Evolutionary conservation across 2,329 filamentous ascomycete genomes (phyloP), one percentile per base, ranked within the genome.

Genomic region (Ophiostoma montium): DNA sequence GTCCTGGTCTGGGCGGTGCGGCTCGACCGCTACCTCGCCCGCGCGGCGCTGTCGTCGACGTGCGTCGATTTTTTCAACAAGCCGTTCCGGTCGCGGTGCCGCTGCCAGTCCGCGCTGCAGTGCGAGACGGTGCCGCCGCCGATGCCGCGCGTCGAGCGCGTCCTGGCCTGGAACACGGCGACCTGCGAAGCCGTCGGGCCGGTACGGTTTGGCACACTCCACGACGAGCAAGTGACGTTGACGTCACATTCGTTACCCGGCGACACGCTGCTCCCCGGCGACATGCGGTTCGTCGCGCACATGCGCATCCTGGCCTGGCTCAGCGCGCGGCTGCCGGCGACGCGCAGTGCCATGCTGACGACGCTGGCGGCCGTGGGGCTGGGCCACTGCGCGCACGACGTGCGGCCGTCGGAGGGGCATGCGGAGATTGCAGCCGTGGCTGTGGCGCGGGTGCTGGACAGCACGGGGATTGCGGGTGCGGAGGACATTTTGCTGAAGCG

Each of bases 301-400:
- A 52, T 57, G 45, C 56, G 56, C 23, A 53, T 57, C 27, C 52
- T 57, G 4, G 39, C 47, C 3, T 56, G 55, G 51, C 50, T 57
- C 15, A 51, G 49, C n/a, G 35, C 46, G 8, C 55, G 49, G 0
- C 46, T 57, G 15, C 56, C 56, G 11, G 38, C 50, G 7, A 54
- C 52, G 15, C 53, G 56, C 1, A 39, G 45, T 1, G 46, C 49
- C 2, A 52, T 57, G 19, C 51, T 57, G n/a, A 39, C 41, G 18
- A 54, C 54, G 15, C 44, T 57, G 32, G 55, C 56, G 1, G 54
- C 56, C 10, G 53, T 56, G 18, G 56, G 56, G 2, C 39, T 57
- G 8, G 56, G 48, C 1, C 55, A 57, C 50, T 57, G 56, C 31
- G 51, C 51, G 3, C 56, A 57, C 43, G 56, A 57, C 19, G 56